Percentiles rank a stretch among this genome's conserved stretches.
Evolutionary conservation across 2,329 filamentous ascomycete species (phyloP).

Genomic region (Trichoderma arundinaceum): DNA sequence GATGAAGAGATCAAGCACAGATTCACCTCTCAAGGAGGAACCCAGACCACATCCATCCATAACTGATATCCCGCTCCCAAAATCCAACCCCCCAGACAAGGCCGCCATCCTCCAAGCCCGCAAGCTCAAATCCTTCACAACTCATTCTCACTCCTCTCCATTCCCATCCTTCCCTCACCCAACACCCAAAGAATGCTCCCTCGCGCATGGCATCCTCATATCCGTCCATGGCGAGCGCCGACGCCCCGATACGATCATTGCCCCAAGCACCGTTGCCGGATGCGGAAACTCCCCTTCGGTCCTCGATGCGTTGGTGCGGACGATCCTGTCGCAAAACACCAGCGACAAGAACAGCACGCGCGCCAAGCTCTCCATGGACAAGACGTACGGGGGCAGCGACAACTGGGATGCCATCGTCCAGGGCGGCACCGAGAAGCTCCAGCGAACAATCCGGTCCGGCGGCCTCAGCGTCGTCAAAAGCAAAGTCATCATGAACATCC

Average conservation of each 20-base stretch:
- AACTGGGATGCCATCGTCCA: constrained; percentile 50
- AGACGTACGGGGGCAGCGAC: constrained; percentile 51
- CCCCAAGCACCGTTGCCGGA: constrained; percentile 69
- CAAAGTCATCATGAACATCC: constrained; percentile 70
- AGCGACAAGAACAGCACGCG: constrained; percentile 61
- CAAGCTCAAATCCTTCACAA: constrained; percentile 52
- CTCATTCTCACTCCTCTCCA: constrained; percentile 56
- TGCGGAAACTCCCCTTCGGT: constrained; percentile 58
- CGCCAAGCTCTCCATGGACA: constrained; percentile 59
- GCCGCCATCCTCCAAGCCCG: constrained; percentile 45
- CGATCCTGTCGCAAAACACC: constrained; percentile 61
- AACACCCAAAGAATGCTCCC: constrained; percentile 69
- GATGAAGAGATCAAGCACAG: background rate
- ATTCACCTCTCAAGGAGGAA: background rate
- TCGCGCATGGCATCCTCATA: constrained; percentile 69
- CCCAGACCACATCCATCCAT: background rate
- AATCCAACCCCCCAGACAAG: constrained; percentile 30
- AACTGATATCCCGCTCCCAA: background rate
- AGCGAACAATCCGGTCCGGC: constrained; percentile 70
- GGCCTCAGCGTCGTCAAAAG: constrained; percentile 76
- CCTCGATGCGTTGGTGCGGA: constrained; percentile 58
- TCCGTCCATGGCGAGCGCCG: constrained; percentile 67
- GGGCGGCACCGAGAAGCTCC: constrained; percentile 49
- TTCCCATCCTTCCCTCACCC: constrained; percentile 72
- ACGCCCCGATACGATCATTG: constrained; percentile 65